Evolutionary conservation across 176 grass and related monocot genomes (phyloP).

Genomic region (Sorghum bicolor): DNA sequence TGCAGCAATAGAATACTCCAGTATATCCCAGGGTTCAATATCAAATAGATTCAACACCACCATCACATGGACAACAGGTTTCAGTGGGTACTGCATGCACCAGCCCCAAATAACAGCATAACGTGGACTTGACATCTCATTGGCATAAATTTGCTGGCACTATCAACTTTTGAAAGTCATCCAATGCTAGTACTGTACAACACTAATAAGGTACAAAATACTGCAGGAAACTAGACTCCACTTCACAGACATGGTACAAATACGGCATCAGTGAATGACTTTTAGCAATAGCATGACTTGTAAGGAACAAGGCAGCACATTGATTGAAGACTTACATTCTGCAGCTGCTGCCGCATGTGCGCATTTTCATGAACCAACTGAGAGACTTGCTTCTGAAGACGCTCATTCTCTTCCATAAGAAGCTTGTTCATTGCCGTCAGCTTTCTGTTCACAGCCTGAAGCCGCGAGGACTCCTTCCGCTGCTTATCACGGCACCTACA

Average conservation of each 20-base stretch:
- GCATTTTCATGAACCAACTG: slow-evolving; percentile 93
- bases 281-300: not conserved
- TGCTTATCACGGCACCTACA: slow-evolving; percentile 93
- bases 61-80: not conserved
- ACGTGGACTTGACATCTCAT: not conserved
- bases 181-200: not conserved
- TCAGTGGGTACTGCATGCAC: not conserved
- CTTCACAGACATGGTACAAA: not conserved
- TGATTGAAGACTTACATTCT: slow-evolving; percentile 54
- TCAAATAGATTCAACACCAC: not conserved
- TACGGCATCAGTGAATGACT: not conserved
- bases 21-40: not conserved
- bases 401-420: slow-evolving; percentile 97
- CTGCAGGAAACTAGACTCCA: not conserved
- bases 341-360: slow-evolving; percentile 84
- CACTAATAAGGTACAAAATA: not conserved
- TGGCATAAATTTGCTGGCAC: not conserved
- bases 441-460: slow-evolving; percentile 91
- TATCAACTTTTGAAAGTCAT: not conserved
- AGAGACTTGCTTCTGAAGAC: slow-evolving; percentile 97
- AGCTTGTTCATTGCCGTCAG: slow-evolving; percentile 95
- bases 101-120: not conserved
- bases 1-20: not conserved
- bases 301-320: not conserved
- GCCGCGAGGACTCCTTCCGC: slow-evolving; percentile 76